Conservation (phyloP, 1,139 yeast genomes). For the Arxiozyma heterogenica region DNA sequence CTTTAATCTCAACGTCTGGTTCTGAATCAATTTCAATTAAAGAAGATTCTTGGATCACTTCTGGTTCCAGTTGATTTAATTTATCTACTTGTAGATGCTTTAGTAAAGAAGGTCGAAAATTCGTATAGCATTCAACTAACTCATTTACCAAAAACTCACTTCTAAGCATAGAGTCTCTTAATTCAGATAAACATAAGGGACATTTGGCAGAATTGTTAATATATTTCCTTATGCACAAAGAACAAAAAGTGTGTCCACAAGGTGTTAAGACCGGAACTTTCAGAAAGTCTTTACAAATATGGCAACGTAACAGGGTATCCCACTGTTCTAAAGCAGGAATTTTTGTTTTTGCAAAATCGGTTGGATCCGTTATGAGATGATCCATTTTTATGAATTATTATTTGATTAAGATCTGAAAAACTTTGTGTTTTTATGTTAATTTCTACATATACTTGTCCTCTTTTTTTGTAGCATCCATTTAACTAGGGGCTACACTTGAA, state of each 20-base stretch:
- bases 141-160: conserved; percentile 70
- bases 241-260: conserved; percentile 88
- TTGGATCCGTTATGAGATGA: conserved; percentile 47
- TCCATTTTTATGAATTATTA: neutral
- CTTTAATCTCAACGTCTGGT: conserved; percentile 2
- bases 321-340: conserved; percentile 52
- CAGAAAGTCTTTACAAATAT: conserved; percentile 81
- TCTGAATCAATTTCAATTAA: conserved; percentile 17
- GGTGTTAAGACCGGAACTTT: conserved; percentile 76
- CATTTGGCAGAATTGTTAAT: conserved; percentile 53
- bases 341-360: conserved; percentile 52
- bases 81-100: conserved; percentile 9
- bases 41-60: conserved; percentile 4
- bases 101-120: conserved; percentile 33
- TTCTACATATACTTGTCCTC: neutral
- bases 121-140: conserved; percentile 47
- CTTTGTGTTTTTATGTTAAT: no score
- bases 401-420: neutral
- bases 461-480: no score
- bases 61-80: neutral
- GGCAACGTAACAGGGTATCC: conserved; percentile 71
- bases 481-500: neutral
- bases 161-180: conserved; percentile 61
- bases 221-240: conserved; percentile 74
- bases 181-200: conserved; percentile 70